Conservation (phyloP, 2,329 filamentous ascomycete species). For the Fusarium sp. region DNA sequence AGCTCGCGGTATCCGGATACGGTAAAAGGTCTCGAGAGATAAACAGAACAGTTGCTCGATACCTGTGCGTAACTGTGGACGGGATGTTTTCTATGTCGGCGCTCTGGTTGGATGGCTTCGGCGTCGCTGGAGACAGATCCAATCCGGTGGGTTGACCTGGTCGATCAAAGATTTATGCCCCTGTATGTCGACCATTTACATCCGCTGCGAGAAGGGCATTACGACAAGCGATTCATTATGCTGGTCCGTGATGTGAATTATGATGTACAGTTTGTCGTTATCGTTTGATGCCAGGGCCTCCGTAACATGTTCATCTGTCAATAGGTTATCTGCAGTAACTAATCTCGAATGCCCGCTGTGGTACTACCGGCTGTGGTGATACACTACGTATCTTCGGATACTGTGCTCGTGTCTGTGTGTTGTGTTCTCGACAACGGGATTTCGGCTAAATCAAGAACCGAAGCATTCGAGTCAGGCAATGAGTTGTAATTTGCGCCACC, state of each 20-base stretch:
- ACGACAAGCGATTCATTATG: constrained; percentile 3
- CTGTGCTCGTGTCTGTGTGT: constrained; percentile 11
- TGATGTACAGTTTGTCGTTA: constrained; percentile 11
- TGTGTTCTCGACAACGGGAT: neutral
- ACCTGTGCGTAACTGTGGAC: constrained; percentile 27
- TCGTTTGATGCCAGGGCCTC: neutral
- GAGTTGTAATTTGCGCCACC: neutral
- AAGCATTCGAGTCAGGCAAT: constrained; percentile 18
- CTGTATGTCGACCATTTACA: constrained; percentile 13
- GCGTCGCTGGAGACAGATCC: constrained; percentile 24
- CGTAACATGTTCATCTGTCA: neutral
- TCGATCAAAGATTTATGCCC: constrained; percentile 28
- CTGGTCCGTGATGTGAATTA: constrained; percentile 15
- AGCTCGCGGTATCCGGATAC: constrained; percentile 18
- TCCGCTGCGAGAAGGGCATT: constrained; percentile 7
- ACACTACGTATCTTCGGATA: neutral
- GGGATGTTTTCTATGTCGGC: constrained; percentile 37
- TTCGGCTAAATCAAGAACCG: constrained; percentile 3
- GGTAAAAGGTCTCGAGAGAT: constrained; percentile 38
- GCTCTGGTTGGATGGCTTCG: constrained; percentile 37
- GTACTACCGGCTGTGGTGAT: constrained; percentile 3
- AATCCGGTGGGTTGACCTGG: constrained; percentile 32
- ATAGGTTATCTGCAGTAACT: neutral
- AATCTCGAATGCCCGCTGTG: constrained; percentile 22
- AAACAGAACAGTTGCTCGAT: constrained; percentile 30